A percentile compares a stretch with the other conserved stretches of the same genome.
These are phyloP conservation scores for Acanthochlamys bracteata DNA, from an alignment of 106 monocot species.

Conservation along the genomic window DNA sequence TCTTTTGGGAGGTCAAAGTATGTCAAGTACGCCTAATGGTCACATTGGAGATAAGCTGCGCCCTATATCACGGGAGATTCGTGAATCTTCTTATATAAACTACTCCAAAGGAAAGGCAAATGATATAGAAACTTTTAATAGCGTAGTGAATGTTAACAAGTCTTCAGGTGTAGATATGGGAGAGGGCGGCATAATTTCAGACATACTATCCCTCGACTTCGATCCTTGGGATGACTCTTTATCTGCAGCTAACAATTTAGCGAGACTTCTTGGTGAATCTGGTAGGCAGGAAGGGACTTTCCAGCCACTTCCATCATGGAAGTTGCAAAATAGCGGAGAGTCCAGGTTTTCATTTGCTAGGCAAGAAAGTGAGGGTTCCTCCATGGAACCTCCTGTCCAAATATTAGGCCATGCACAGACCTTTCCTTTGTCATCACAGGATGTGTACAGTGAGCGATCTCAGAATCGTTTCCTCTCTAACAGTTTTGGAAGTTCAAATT, in stretches of 20 bases:
- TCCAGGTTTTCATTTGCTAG: conserved; percentile 81
- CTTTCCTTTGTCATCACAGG: conserved; percentile 7
- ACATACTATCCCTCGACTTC: conserved; percentile 62
- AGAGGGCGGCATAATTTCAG: conserved; percentile 52
- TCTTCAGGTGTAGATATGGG: conserved; percentile 28
- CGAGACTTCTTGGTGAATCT: conserved; percentile 36
- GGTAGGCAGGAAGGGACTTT: conserved; percentile 16
- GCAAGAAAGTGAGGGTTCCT: conserved; percentile 32
- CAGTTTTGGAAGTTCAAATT: conserved; percentile 3
- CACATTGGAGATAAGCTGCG: not conserved
- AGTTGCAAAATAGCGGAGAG: conserved; percentile 31
- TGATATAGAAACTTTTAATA: conserved; percentile 10
- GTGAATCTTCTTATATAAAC: conserved; percentile 4
- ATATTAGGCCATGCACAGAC: conserved; percentile 10
- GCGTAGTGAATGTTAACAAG: conserved; percentile 6
- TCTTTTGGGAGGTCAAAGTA: conserved; percentile 7
- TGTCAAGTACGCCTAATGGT: conserved; percentile 14
- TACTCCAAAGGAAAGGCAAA: conserved; percentile 6
- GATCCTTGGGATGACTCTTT: conserved; percentile 63
- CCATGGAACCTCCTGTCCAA: conserved; percentile 9
- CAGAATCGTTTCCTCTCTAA: conserved; percentile 14
- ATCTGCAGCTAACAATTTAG: conserved; percentile 23
- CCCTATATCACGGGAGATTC: conserved; percentile 4
- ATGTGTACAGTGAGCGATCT: conserved; percentile 9
- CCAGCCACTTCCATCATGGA: conserved; percentile 22